Evolutionary conservation across 2,329 filamentous ascomycete genomes (phyloP).

Genomic region (Colletotrichum agaves): DNA sequence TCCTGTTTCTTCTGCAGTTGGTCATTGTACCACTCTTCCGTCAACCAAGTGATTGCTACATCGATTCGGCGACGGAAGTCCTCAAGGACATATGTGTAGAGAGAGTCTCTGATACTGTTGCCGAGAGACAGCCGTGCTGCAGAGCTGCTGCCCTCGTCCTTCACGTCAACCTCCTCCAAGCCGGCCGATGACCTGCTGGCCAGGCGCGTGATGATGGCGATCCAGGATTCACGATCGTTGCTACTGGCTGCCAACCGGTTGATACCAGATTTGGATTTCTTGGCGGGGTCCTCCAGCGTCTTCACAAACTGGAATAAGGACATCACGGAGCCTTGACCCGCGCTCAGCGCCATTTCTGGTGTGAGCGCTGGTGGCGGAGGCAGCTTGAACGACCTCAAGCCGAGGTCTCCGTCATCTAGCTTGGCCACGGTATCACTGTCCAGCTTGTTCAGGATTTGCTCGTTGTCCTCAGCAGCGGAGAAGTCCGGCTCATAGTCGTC

Average conservation of each 20-base stretch:
- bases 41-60: slow-evolving; percentile 91
- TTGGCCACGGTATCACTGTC: slow-evolving; percentile 66
- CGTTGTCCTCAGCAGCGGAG: slow-evolving; percentile 78
- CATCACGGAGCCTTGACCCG: slow-evolving; percentile 78
- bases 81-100: slow-evolving; percentile 89
- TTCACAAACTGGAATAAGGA: slow-evolving; percentile 84
- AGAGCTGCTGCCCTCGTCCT: slow-evolving; percentile 63
- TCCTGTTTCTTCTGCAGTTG: slow-evolving; percentile 58
- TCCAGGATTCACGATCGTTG: slow-evolving; percentile 89
- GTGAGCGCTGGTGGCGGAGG: slow-evolving; percentile 80
- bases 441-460: slow-evolving; percentile 81
- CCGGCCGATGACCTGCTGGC: slow-evolving; percentile 82
- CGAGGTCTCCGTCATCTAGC: slow-evolving; percentile 64
- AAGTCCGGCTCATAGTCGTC: slow-evolving; percentile 91
- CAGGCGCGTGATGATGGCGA: slow-evolving; percentile 85
- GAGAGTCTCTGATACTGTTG: slow-evolving; percentile 79
- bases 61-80: slow-evolving; percentile 93
- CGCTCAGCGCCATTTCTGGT: slow-evolving; percentile 75
- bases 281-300: slow-evolving; percentile 73
- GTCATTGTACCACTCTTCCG: slow-evolving; percentile 98
- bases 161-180: slow-evolving; percentile 69
- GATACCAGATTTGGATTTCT: slow-evolving; percentile 78
- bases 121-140: slow-evolving; percentile 59
- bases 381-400: slow-evolving; percentile 82
- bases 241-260: slow-evolving; percentile 85